Evolutionary conservation across 345 rosid genomes (phyloP).

Genomic region (Populus simonii): DNA sequence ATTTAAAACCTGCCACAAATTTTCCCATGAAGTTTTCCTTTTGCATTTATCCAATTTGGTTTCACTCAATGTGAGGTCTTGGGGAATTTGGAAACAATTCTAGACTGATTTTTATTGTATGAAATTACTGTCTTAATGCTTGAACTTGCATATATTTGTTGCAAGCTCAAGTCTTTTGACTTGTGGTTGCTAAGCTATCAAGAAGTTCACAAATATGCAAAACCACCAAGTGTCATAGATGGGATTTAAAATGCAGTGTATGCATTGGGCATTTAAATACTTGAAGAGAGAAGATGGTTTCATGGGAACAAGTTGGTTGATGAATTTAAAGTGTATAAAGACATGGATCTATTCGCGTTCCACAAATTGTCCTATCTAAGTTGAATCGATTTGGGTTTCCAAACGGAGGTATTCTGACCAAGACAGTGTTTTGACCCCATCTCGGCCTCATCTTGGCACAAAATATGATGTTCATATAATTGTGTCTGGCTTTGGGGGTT

Average conservation of each 20-base stretch:
- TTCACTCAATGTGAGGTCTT: too few species aligned
- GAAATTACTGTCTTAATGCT: background rate
- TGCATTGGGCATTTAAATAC: background rate
- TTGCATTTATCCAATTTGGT: too few species aligned
- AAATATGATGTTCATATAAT: background rate
- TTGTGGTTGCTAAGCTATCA: background rate
- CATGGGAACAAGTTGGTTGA: background rate
- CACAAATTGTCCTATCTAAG: background rate
- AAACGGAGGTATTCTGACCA: background rate
- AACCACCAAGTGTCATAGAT: background rate
- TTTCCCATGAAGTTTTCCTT: background rate
- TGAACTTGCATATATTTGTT: too few species aligned
- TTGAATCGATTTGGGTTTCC: background rate
- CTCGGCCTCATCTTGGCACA: background rate
- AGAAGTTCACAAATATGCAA: background rate
- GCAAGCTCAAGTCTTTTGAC: too few species aligned
- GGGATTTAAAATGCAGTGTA: background rate
- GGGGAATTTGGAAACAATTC: too few species aligned
- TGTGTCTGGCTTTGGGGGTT: background rate
- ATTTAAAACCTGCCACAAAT: background rate
- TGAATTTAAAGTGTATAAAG: background rate
- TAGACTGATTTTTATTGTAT: too few species aligned
- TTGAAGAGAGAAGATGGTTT: background rate
- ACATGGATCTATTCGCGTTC: background rate
- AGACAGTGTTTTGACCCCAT: too few species aligned